These are phyloP conservation scores for Diplotaxis tenuifolia DNA, from an alignment of 345 rosid species.

Conservation along the genomic window DNA sequence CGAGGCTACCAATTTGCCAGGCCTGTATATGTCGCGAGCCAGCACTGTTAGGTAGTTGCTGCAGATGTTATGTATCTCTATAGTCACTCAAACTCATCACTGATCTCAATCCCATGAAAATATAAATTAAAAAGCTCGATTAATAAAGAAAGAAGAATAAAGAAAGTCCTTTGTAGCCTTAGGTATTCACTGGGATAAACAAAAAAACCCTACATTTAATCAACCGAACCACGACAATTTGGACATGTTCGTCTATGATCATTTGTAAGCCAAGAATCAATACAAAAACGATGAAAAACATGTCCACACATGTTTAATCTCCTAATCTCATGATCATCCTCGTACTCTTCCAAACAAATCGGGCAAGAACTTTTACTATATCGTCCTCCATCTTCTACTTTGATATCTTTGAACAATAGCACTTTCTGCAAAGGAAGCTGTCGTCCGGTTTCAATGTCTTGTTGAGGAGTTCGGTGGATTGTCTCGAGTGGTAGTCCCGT, in stretches of 20 bases:
- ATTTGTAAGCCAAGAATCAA: conserved; percentile 21
- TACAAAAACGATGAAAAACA: conserved; percentile 16
- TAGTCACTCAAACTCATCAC: too few species aligned
- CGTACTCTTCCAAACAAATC: too few species aligned
- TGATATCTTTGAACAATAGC: conserved; percentile 21
- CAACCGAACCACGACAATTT: conserved; percentile 18
- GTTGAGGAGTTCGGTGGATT: background rate
- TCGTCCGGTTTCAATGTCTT: conserved; percentile 27
- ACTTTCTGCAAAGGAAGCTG: background rate
- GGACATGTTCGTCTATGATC: background rate
- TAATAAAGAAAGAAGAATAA: too few species aligned
- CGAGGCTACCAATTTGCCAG: too few species aligned
- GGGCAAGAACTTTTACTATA: conserved; percentile 1
- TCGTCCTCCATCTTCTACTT: background rate
- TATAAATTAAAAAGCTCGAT: too few species aligned
- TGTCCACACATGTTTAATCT: conserved; percentile 22
- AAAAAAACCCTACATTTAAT: background rate
- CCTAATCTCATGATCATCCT: conserved; percentile 18
- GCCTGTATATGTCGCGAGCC: too few species aligned
- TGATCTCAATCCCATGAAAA: too few species aligned
- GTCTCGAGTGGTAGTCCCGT: background rate
- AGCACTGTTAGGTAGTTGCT: too few species aligned
- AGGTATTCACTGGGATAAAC: too few species aligned
- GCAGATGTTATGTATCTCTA: too few species aligned
- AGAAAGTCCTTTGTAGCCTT: too few species aligned